Conservation (phyloP, 495 filamentous ascomycete species). For the Penicillium tannophilum region DNA sequence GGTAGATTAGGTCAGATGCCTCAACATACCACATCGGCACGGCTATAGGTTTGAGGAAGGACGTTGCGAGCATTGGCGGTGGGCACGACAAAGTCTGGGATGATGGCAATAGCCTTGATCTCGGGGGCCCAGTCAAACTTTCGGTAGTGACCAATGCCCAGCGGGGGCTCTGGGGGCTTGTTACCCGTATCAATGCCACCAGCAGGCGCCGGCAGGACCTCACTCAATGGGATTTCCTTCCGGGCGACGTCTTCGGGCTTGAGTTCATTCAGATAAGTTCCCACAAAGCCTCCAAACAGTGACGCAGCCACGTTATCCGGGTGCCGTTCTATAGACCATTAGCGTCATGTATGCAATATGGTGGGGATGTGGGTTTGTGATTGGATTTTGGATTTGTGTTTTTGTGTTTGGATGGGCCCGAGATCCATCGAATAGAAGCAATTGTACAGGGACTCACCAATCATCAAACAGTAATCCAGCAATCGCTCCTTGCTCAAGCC, state of each 20-base stretch:
- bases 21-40: slow-evolving; percentile 71
- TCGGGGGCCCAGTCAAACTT: slow-evolving; percentile 90
- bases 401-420: background rate
- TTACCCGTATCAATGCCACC: slow-evolving; percentile 86
- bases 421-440: background rate
- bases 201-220: slow-evolving; percentile 83
- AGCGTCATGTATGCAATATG: slow-evolving; percentile 15
- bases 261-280: slow-evolving; percentile 90
- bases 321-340: slow-evolving; percentile 68
- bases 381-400: background rate
- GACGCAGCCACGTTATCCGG: slow-evolving; percentile 97
- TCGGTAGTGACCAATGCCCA: slow-evolving; percentile 88
- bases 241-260: slow-evolving; percentile 80
- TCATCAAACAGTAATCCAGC: slow-evolving; percentile 95
- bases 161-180: slow-evolving; percentile 81
- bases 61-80: slow-evolving; percentile 86
- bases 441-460: slow-evolving; percentile 51
- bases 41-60: slow-evolving; percentile 72
- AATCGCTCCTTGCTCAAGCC: slow-evolving; percentile 78
- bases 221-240: slow-evolving; percentile 91
- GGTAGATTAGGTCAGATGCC: background rate
- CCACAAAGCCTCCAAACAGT: slow-evolving; percentile 94
- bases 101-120: slow-evolving; percentile 93
- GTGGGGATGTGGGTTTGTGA: background rate
- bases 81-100: slow-evolving; percentile 90